These are phyloP conservation scores for Fusarium sp. DNA, from an alignment of 2,329 filamentous ascomycete genomes.

Conservation along the genomic window DNA sequence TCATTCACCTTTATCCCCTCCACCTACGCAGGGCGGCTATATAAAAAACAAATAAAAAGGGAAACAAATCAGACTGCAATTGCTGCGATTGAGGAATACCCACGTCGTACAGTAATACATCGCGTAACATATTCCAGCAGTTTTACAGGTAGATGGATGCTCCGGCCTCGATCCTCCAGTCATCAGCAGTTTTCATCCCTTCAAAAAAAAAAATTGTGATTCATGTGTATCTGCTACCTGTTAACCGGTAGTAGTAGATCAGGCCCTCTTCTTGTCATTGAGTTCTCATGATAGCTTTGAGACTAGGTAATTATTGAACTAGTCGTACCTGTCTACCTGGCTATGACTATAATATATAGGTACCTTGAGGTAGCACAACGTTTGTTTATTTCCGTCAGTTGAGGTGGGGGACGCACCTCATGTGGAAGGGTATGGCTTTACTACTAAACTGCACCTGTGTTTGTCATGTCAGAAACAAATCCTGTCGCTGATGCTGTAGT, in stretches of 20 bases:
- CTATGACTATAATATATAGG: too few species aligned
- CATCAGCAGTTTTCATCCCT: not conserved
- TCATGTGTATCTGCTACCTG: too few species aligned
- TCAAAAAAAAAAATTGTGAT: too few species aligned
- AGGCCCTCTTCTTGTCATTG: too few species aligned
- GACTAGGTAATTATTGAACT: not conserved
- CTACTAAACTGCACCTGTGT: too few species aligned
- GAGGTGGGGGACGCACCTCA: conserved; percentile 5
- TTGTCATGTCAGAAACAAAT: too few species aligned
- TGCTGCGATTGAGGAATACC: conserved; percentile 6
- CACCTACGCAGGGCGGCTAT: not conserved
- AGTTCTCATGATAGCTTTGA: not conserved
- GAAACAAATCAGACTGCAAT: not conserved
- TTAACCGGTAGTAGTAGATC: too few species aligned
- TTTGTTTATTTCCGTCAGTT: conserved; percentile 27
- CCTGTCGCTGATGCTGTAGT: too few species aligned
- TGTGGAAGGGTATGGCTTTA: not conserved
- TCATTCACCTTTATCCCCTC: conserved; percentile 19
- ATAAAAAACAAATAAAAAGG: too few species aligned
- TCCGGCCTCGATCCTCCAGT: not conserved
- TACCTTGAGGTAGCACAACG: not conserved
- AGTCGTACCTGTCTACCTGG: too few species aligned
- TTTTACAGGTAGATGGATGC: not conserved
- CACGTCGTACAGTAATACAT: not conserved
- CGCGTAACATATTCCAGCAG: not conserved